Base-by-base conservation (phyloP, 1,284 basidiomycete genomes). In the Cryptococcus sp. region DNA sequence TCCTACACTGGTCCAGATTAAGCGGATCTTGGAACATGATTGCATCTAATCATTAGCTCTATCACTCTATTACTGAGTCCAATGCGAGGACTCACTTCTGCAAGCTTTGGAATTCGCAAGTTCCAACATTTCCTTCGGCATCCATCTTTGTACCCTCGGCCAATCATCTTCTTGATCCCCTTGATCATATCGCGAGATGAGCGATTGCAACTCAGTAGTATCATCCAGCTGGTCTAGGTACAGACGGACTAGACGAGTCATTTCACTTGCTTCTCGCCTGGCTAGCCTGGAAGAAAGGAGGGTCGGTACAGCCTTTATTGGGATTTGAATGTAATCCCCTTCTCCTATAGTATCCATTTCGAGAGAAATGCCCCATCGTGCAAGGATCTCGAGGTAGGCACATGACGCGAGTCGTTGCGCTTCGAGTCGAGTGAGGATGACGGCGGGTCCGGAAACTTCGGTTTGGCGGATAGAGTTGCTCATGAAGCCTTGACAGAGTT, bases 21-120 rank as follows among this genome's bases (percentile, higher is more conserved):
- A 98, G 78, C 1, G 78, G 56, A 69, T 97, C 93, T 61, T 91
- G 92, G 79, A 98, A 98, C 93, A 98, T 97, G 72, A 96, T 88
- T 0, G 92, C 90, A 45, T 89, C 90, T 92, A 67, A 9, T 34
- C 13, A 25, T 51, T 22, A 62, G 48, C 48, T 10, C 11, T 21
- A 18, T 46, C 48, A 32, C 19, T 21, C 19, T 32, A 19, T 14
- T 22, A 23, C 46, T 21, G 28, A 46, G 21, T 14, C 32, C 11
- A 34, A 16, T 7, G 3, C 31, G 25, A 48, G 19, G 23, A 69
- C 79, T 53, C 65, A 85, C 91, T 90, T 77, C 92, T 80, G 66
- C 92, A 97, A 13, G 92, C 92, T 72, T 90, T 91, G 4, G 90
- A 93, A 73, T 94, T 92, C 54, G 91, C 79, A 54, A 97, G 76